A percentile compares a stretch with the other conserved stretches of the same genome.
Conservation (phyloP, 2,329 filamentous ascomycete genomes). For the Teratosphaeria pseudoeucalypti region DNA sequence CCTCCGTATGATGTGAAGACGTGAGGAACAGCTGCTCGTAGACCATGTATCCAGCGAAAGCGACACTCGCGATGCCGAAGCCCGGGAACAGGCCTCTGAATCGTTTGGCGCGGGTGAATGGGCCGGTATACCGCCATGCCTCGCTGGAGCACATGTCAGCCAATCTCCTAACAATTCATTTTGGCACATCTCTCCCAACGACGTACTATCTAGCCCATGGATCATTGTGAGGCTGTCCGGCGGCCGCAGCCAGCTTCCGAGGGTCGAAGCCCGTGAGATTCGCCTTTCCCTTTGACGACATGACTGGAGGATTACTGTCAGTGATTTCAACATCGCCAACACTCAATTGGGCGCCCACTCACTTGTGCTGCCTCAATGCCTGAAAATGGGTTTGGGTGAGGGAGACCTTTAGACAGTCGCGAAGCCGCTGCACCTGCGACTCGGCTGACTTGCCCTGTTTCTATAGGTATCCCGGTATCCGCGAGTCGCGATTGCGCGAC, state of each 20-base stretch:
- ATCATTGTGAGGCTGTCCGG: conserved; percentile 51
- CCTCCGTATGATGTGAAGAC: conserved; percentile 40
- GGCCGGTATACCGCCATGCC: conserved; percentile 85
- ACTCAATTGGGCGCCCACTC: not conserved
- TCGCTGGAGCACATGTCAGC: conserved; percentile 50
- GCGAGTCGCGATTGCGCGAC: not conserved
- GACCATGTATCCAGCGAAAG: conserved; percentile 79
- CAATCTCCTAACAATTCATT: not conserved
- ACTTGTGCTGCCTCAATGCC: not conserved
- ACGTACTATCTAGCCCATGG: conserved; percentile 54
- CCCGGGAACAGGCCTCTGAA: conserved; percentile 82
- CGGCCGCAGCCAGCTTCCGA: conserved; percentile 63
- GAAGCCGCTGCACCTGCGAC: not conserved
- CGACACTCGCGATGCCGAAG: conserved; percentile 81
- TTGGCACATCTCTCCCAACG: not conserved
- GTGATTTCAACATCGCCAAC: not conserved
- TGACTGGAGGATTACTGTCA: not conserved
- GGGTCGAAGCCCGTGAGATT: conserved; percentile 92
- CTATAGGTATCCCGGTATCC: not conserved
- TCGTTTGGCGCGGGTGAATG: conserved; percentile 79
- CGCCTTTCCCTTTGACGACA: conserved; percentile 32
- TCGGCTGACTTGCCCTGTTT: not conserved
- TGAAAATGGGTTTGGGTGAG: not conserved
- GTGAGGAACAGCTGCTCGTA: conserved; percentile 83
- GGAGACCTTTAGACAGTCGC: not conserved